Conservation (phyloP, 163 green algal species). For the Scenedesmus sp. region DNA sequence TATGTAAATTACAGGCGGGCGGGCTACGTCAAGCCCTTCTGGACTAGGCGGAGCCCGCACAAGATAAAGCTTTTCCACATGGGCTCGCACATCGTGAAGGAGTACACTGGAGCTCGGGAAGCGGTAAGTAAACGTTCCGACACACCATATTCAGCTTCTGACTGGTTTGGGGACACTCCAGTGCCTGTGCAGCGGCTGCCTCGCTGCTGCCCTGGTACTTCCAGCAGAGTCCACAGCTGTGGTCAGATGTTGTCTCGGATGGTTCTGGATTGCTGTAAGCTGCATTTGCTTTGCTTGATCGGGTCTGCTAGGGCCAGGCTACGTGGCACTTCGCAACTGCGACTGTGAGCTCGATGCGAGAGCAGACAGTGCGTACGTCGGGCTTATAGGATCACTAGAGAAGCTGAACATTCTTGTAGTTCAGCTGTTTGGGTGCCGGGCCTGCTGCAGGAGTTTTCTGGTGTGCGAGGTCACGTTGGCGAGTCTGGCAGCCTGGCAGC, state of each 20-base stretch:
- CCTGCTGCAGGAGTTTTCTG: not conserved
- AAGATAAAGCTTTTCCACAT: slow-evolving; percentile 39
- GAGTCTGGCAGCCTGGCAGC: not conserved
- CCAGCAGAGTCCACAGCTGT: not conserved
- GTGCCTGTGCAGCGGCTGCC: not conserved
- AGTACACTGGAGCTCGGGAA: slow-evolving; percentile 47
- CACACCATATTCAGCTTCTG: not conserved
- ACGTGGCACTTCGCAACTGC: not conserved
- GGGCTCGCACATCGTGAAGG: slow-evolving; percentile 48
- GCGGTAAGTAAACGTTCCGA: slow-evolving; percentile 12
- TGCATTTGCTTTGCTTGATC: not conserved
- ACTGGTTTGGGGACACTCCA: not conserved
- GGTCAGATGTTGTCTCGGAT: not conserved
- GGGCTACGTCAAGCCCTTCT: slow-evolving; percentile 40
- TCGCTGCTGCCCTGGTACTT: not conserved
- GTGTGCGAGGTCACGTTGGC: not conserved
- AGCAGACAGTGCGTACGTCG: not conserved
- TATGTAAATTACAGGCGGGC: slow-evolving; percentile 21
- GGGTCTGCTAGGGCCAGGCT: not conserved
- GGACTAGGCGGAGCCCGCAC: slow-evolving; percentile 25
- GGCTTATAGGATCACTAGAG: not conserved
- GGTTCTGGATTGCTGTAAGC: not conserved
- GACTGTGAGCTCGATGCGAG: not conserved
- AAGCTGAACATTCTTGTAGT: not conserved
- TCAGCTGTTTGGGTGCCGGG: not conserved